phyloP scores from a whole-genome alignment of 768 basidiomycete species.

The Collybia sordida region DNA sequence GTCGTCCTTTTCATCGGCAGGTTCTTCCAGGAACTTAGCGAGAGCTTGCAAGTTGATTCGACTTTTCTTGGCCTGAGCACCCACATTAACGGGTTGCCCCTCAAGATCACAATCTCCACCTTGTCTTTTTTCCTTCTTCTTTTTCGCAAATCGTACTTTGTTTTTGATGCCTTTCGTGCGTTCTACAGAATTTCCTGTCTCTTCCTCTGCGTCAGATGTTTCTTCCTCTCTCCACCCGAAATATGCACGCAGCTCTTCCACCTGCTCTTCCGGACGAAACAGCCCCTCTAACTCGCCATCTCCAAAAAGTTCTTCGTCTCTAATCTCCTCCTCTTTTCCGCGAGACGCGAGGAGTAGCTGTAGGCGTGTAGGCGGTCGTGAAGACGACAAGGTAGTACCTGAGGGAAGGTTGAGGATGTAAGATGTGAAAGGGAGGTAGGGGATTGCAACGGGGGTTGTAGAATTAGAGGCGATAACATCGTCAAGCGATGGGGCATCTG shows the following conservation, averaged over 20 bases:
- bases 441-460: conserved; percentile 6
- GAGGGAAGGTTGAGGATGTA: conserved; percentile 53
- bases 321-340: conserved; percentile 49
- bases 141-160: not conserved
- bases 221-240: conserved; percentile 38
- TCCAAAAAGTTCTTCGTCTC: conserved; percentile 72
- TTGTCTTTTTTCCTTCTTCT: not conserved
- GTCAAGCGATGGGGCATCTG: too few species aligned
- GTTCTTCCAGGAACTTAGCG: conserved; percentile 44
- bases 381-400: conserved; percentile 21
- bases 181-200: conserved; percentile 7
- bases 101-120: conserved; percentile 1
- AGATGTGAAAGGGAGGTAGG: conserved; percentile 37
- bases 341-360: conserved; percentile 52
- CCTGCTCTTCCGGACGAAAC: conserved; percentile 54
- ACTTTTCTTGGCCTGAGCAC: conserved; percentile 22
- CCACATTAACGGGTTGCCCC: conserved; percentile 11
- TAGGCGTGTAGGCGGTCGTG: conserved; percentile 55
- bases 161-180: conserved; percentile 8
- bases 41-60: conserved; percentile 61
- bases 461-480: not conserved
- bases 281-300: conserved; percentile 67
- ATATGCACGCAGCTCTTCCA: conserved; percentile 35
- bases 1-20: conserved; percentile 14
- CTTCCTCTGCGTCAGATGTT: conserved; percentile 16